Percentiles rank a stretch among this genome's conserved stretches.
Evolutionary conservation across 805 yeast species (phyloP).

Genomic region (Wickerhamiella qilinensis): DNA sequence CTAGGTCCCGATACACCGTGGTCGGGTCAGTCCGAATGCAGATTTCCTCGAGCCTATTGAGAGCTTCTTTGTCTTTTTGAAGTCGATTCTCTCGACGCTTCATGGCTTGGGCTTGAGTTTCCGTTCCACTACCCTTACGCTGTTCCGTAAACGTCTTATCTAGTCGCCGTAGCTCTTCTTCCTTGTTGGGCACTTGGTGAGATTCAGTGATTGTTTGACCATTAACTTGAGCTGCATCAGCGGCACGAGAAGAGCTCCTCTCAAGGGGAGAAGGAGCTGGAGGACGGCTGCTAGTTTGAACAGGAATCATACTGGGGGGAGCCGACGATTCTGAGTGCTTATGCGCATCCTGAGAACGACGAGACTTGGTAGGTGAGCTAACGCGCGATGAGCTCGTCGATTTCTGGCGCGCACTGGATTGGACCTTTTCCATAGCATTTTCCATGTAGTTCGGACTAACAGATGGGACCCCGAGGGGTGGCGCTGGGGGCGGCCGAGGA

Average conservation of each 20-base stretch:
- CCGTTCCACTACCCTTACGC: background rate
- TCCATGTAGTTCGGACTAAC: constrained; percentile 13
- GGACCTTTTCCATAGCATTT: background rate
- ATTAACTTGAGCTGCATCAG: background rate
- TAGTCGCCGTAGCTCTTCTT: constrained; percentile 14
- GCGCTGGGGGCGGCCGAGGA: constrained; percentile 27
- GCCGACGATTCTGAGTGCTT: no score
- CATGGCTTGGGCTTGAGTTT: constrained; percentile 7
- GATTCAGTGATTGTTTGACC: no score
- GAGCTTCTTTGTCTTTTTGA: constrained; percentile 52
- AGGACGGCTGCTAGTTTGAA: no score
- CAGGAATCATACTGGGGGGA: no score
- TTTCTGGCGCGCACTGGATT: no score
- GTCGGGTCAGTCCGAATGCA: constrained; percentile 81
- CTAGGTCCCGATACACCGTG: constrained; percentile 38
- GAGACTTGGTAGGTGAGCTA: no score
- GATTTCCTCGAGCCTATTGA: constrained; percentile 53
- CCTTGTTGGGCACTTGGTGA: constrained; percentile 12
- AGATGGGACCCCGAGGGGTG: constrained; percentile 25
- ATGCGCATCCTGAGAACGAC: no score
- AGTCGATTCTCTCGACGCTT: constrained; percentile 62
- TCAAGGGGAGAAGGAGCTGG: background rate
- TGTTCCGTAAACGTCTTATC: constrained; percentile 6
- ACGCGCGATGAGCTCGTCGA: no score
- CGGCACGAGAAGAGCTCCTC: constrained; percentile 1